Evolutionary conservation across 2,329 filamentous ascomycete genomes (phyloP), one percentile per base, ranked within the genome.

Genomic region (Juglanconis juglandina): DNA sequence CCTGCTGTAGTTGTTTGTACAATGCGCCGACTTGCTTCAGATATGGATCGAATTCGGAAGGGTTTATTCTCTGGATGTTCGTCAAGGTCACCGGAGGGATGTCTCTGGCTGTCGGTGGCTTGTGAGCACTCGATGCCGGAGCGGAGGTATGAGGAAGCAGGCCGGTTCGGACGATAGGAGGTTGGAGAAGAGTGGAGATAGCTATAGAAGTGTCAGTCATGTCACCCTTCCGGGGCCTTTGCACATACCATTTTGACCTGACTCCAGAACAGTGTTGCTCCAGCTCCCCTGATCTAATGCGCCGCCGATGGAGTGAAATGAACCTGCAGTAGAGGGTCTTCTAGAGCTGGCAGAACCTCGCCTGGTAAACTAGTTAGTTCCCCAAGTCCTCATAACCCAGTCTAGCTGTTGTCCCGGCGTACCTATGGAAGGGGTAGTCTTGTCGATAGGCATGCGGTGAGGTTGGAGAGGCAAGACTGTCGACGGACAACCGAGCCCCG

Each of bases 21-120:
- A 98, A 76, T 1, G 88, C 87, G 17, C 92, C 92, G 41, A 98
- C 89, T 72, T 96, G 91, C 3, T 87, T 82, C 6, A 98, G 78
- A 70, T 99, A 99, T 8, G 90, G 81, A 57, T 87, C 87, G 72
- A 99, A 99, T 59, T 90, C 88, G 64, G 88, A 84, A 0, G 86
- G 75, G 44, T 96, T 91, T 66, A 98, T 82, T 68, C 90, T 90
- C 10, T 88, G 84, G 50, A 98, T 91, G 68, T 96, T 96, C 7
- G 92, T 93, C 62, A 99, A 80, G 1, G 92, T 88, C 0, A 99
- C 95, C 0, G 94, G 94, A 1, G 94, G 94, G 42, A 99, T 99
- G 71, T 99, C 94, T 73, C 86, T 86, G 17, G 90, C 82, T 1
- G 92, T 96, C 0, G 94, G 94, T 13, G 91, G 88, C 67, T 89